Conservation (phyloP, 768 basidiomycete genomes). For the Filobasidium wieringae region DNA sequence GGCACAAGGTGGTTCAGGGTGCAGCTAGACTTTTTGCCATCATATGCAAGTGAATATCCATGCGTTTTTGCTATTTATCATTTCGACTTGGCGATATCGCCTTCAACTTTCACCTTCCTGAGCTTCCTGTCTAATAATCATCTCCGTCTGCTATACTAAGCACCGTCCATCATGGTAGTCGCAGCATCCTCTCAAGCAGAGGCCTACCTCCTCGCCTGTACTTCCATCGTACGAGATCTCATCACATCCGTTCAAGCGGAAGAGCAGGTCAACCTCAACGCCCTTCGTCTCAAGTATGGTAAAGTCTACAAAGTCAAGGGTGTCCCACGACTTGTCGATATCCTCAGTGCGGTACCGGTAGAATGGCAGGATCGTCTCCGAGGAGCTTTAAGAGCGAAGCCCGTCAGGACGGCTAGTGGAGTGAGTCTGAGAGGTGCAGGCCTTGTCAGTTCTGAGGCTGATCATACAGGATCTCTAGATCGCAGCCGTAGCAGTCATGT, state of each 20-base stretch:
- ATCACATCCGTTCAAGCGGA: conserved; percentile 56
- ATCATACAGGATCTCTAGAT: conserved; percentile 52
- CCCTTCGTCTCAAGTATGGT: conserved; percentile 71
- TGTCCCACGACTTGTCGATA: conserved; percentile 87
- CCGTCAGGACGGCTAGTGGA: conserved; percentile 91
- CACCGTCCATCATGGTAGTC: conserved; percentile 25
- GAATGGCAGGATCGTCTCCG: conserved; percentile 86
- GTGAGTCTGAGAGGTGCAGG: conserved; percentile 44
- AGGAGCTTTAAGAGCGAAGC: conserved; percentile 80
- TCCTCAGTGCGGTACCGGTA: conserved; percentile 95
- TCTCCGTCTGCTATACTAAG: too few relatives aligned
- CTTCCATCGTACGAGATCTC: conserved; percentile 86
- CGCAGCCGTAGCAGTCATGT: conserved; percentile 99
- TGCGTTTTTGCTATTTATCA: too few relatives aligned
- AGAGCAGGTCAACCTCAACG: conserved; percentile 76
- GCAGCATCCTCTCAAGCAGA: conserved; percentile 64
- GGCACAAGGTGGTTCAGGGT: too few relatives aligned
- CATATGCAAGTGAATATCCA: too few relatives aligned
- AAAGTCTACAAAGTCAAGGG: conserved; percentile 80
- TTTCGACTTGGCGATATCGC: too few relatives aligned
- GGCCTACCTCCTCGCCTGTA: conserved; percentile 74
- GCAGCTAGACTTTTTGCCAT: too few relatives aligned
- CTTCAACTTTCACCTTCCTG: too few relatives aligned
- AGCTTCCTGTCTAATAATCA: too few relatives aligned
- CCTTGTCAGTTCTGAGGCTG: background rate